Evolutionary conservation across 805 yeast genomes (phyloP).

Genomic region (Starmerella stellata): DNA sequence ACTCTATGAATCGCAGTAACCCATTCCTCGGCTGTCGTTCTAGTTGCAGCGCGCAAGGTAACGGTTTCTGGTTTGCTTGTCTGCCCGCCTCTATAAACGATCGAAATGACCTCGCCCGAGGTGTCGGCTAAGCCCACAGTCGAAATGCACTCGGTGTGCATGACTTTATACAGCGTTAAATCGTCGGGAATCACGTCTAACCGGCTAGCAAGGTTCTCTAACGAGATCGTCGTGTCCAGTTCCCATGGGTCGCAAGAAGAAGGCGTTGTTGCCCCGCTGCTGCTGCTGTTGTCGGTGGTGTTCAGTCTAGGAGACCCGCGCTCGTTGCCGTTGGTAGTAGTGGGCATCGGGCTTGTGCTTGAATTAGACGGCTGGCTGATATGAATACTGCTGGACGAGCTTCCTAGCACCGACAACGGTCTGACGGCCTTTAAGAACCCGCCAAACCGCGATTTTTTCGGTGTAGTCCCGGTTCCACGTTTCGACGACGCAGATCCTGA

Average conservation of each 20-base stretch:
- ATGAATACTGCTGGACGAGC: not conserved
- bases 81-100: conserved; percentile 3
- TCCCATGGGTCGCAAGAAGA: conserved; percentile 1
- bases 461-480: not conserved
- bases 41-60: conserved; percentile 47
- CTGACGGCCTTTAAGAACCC: conserved; percentile 26
- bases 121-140: conserved; percentile 1
- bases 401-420: conserved; percentile 22
- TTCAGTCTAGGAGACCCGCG: not conserved
- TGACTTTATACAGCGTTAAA: not conserved
- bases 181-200: conserved; percentile 1
- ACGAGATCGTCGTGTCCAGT: conserved; percentile 4
- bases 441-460: conserved; percentile 23
- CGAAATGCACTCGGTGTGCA: not conserved
- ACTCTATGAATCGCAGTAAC: conserved; percentile 23
- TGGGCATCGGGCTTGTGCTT: not conserved
- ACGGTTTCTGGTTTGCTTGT: conserved; percentile 5
- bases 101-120: not conserved
- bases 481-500: not conserved
- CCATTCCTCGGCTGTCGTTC: conserved; percentile 60
- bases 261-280: not conserved
- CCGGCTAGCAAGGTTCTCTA: not conserved
- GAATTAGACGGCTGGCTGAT: not conserved
- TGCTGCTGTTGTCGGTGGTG: not conserved
- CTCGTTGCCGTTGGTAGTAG: not conserved